Conservation (phyloP, 1,284 basidiomycete species). For the Cutaneotrichosporon mucoides region DNA sequence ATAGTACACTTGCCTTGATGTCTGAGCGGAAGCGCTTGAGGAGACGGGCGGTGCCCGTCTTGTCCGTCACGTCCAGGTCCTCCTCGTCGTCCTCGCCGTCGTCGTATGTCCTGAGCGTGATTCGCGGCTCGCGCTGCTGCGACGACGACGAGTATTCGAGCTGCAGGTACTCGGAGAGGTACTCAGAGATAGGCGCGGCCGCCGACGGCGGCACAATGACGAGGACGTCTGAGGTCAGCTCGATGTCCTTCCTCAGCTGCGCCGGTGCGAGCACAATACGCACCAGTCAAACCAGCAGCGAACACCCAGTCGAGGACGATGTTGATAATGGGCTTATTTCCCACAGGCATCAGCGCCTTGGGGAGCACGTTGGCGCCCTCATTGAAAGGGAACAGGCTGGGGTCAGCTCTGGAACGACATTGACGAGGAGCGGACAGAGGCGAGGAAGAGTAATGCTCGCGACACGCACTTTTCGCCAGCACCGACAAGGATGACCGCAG, state of each 20-base stretch:
- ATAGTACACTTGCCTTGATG: constrained; percentile 35
- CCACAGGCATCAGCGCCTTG: constrained; percentile 81
- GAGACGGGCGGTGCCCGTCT: constrained; percentile 45
- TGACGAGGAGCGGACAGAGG: not conserved
- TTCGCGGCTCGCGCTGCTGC: constrained; percentile 27
- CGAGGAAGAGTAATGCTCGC: not conserved
- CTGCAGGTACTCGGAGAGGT: constrained; percentile 61
- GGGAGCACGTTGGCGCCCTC: constrained; percentile 43
- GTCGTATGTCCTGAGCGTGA: constrained; percentile 34
- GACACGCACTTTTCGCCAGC: constrained; percentile 76
- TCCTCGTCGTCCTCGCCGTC: constrained; percentile 44
- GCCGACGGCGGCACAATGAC: constrained; percentile 75
- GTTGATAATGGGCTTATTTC: constrained; percentile 81
- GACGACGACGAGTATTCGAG: constrained; percentile 33
- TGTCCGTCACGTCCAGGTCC: constrained; percentile 20
- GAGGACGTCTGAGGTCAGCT: constrained; percentile 62
- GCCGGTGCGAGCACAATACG: constrained; percentile 17
- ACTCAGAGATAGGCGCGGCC: constrained; percentile 68
- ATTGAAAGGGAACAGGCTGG: constrained; percentile 47
- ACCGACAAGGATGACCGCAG: constrained; percentile 76
- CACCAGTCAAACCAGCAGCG: constrained; percentile 76
- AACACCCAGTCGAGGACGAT: constrained; percentile 81
- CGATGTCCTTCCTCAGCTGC: not conserved
- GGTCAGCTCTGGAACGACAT: not conserved
- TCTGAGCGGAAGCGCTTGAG: constrained; percentile 41